Evolutionary conservation across 2,329 filamentous ascomycete species (phyloP), one percentile per base, ranked within the genome.

Genomic region (Scedosporium minutisporum): DNA sequence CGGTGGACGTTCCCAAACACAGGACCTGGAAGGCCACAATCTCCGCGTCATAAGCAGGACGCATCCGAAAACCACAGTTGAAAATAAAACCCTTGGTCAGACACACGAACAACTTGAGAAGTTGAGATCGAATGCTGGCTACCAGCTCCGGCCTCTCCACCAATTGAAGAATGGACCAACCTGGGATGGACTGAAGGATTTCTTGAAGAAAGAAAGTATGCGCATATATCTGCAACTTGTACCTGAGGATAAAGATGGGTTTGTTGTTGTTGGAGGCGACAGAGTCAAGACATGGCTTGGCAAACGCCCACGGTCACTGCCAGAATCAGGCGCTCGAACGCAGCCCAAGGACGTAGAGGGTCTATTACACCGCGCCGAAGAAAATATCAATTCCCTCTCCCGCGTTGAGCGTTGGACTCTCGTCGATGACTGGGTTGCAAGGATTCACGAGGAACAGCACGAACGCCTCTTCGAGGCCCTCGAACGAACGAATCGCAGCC

Each of bases 1-100:
- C 0, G 88, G 88, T 0, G 80, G 79, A 0, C 89, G 88, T 64
- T 82, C 68, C 0, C 58, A 18, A n/a, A 7, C 14, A 3, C 21
- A 27, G 2, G 58, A 29, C 9, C 58, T 60, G 14, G 58, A 60
- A 18, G 42, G 42, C 23, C 27, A 51, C 10, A 60, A 60, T 38
- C 58, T 60, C 21, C 42, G 42, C 21, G 58, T 33, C 12, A n/a
- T 84, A 79, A 0, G 27, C 68, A 0, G 69, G 71, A 3, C 89
- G 85, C 0, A 72, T 74, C 2, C 60, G 23, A 62, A 62, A 10
- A 62, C 29, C 7, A 57, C 3, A 5, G 12, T 21, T 12, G 42
- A 60, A 25, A 14, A 16, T 7, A 16, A 38, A 16, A 51, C n/a
- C 16, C 12, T 51, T 1, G 42, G 60, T 2, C 25, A 23, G 6